Base-by-base conservation (phyloP, 108 stramenopile species). In the Pseudonitzschia delicatissima region DNA sequence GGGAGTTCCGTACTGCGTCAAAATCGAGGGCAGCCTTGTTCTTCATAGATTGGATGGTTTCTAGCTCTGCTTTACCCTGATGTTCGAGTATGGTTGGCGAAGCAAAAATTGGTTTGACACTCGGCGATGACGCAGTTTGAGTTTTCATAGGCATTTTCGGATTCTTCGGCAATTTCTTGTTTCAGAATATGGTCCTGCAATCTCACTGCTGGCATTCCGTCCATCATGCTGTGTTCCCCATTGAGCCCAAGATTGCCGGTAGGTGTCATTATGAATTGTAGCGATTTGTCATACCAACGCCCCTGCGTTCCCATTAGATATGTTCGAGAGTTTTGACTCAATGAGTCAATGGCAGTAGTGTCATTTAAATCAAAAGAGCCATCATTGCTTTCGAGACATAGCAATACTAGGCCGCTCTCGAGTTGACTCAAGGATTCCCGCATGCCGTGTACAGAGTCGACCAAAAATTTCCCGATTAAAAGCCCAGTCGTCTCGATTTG, bases 181-280 rank as follows among this genome's bases (percentile, higher is more conserved):
- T 9, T 3, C n/a, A 45, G 45, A 6, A 80, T 67, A 20, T 64
- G 67, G 51, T 81, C 55, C 27, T 42, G 40, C 50, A 77, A 45
- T 18, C 42, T 28, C 36, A 85, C 60, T 4, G 78, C 45, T 7
- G 80, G 75, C 75, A 77, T 77, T 17, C 85, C 87, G 75, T 89
- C 87, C 78, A 86, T 78, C 81, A 81, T 79, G 36, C 79, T 77
- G 68, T 89, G 87, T 63, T 89, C 87, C 13, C 69, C 82, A 7
- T 81, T 27, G 33, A 85, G 34, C 12, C 82, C 87, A 13, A 66
- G 67, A 62, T 87, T 79, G n/a, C 88, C 88, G 59, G 85, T 85
- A 23, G 64, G 45, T 11, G 77, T 63, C 9, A 80, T 73, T 7
- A 85, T 65, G 18, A 89, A 57, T 61, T 87, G 84, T 34, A 85